phyloP scores from a whole-genome alignment of 2,329 filamentous ascomycete genomes.

The Pseudogymnoascus sp. region DNA sequence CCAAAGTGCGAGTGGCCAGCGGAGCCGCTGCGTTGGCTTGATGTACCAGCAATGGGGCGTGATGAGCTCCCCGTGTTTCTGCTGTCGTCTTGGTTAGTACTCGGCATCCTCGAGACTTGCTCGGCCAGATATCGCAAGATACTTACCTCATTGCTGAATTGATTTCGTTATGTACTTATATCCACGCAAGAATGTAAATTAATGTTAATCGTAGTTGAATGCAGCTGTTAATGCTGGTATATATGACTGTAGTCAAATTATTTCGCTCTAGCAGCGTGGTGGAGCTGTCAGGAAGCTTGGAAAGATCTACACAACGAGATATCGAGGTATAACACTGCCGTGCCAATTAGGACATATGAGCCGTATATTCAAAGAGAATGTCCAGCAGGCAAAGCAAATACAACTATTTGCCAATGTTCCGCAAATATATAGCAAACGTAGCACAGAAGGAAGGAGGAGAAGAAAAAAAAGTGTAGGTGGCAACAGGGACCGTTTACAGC shows the following conservation, averaged over 20 bases:
- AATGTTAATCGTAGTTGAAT: not conserved
- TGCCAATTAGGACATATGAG: not conserved
- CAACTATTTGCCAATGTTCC: not conserved
- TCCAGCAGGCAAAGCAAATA: not conserved
- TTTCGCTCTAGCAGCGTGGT: not conserved
- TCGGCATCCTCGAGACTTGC: no score
- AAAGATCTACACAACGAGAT: not conserved
- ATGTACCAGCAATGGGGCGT: not conserved
- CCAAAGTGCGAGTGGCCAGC: conserved; percentile 28
- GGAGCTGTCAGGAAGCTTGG: not conserved
- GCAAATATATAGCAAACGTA: not conserved
- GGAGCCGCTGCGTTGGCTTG: conserved; percentile 13
- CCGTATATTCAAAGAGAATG: not conserved
- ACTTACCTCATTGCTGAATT: not conserved
- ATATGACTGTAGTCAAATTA: not conserved
- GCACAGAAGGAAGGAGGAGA: not conserved
- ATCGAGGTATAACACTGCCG: not conserved
- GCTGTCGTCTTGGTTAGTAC: not conserved
- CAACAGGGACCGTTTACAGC: not conserved
- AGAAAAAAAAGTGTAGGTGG: not conserved
- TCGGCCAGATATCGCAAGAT: not conserved
- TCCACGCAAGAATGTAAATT: not conserved
- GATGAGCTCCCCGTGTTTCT: not conserved
- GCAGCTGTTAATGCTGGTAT: not conserved
- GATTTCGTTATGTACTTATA: not conserved